phyloP scores from a whole-genome alignment of 1,284 basidiomycete species.

The Ganoderma sinense region DNA sequence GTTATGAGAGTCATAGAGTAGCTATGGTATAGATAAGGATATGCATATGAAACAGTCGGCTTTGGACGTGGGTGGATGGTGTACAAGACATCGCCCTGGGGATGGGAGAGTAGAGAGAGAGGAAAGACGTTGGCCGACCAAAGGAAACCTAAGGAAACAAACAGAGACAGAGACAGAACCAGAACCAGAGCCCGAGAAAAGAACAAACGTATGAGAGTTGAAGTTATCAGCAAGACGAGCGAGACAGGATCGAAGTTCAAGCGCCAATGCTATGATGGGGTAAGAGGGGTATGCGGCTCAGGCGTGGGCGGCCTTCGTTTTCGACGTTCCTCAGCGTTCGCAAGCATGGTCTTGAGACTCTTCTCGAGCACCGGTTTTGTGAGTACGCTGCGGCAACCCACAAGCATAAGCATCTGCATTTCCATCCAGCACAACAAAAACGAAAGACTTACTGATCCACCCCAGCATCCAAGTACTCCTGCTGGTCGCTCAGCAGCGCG shows the following conservation, averaged over 20 bases:
- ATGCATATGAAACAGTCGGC: neutral
- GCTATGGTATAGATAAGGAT: neutral
- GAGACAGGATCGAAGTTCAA: neutral
- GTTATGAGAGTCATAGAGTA: neutral
- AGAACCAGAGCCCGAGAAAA: neutral
- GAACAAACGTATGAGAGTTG: neutral
- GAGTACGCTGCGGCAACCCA: constrained; percentile 45
- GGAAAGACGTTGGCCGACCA: neutral
- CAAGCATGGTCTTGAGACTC: constrained; percentile 44
- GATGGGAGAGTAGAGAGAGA: neutral
- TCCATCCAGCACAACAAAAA: neutral
- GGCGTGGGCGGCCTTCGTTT: constrained; percentile 26
- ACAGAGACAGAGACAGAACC: neutral
- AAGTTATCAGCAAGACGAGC: neutral
- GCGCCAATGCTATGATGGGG: constrained; percentile 5
- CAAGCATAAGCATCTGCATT: constrained; percentile 8
- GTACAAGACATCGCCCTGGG: neutral
- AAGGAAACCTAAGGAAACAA: neutral
- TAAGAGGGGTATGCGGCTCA: neutral
- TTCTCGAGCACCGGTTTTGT: constrained; percentile 49
- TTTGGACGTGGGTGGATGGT: neutral
- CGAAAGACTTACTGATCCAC: constrained; percentile 69
- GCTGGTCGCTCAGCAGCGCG: constrained; percentile 70
- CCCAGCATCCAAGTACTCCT: constrained; percentile 81
- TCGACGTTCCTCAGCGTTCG: constrained; percentile 43